phyloP scores from a whole-genome alignment of 257 asterid species.

The Gardenia jasminoides region DNA sequence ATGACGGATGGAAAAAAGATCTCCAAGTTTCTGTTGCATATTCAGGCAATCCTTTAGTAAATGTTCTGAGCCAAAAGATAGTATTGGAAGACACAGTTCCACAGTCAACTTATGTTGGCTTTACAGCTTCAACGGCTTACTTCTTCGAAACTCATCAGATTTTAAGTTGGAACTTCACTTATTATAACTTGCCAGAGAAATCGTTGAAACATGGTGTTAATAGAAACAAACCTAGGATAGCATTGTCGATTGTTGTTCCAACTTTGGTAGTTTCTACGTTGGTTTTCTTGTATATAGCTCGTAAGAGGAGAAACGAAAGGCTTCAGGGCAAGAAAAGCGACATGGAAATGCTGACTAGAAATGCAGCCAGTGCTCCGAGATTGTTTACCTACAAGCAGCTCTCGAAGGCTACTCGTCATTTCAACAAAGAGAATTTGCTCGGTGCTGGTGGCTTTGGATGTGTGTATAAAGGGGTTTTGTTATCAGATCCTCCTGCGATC shows the following conservation, averaged over 20 bases:
- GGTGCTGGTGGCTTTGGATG: constrained; percentile 75
- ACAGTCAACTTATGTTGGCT: constrained; percentile 51
- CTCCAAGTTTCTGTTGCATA: constrained; percentile 46
- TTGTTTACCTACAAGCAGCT: constrained; percentile 54
- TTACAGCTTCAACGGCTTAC: constrained; percentile 57
- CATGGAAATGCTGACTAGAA: constrained; percentile 45
- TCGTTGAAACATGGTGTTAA: constrained; percentile 29
- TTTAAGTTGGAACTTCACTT: constrained; percentile 58
- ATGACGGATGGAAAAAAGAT: constrained; percentile 50
- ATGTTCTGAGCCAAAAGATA: constrained; percentile 38
- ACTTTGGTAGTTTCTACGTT: constrained; percentile 12
- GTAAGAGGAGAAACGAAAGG: constrained; percentile 26
- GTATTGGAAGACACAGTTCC: constrained; percentile 50
- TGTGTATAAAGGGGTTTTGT: constrained; percentile 52
- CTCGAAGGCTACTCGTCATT: constrained; percentile 48
- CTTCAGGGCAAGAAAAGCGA: constrained; percentile 27
- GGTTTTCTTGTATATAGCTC: constrained; percentile 18
- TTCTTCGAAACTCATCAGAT: constrained; percentile 51
- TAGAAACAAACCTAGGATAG: constrained; percentile 16
- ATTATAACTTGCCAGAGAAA: constrained; percentile 36
- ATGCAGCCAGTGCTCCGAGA: constrained; percentile 56
- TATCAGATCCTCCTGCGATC: constrained; percentile 26
- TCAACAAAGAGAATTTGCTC: constrained; percentile 50
- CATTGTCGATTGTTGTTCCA: constrained; percentile 39
- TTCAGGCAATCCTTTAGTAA: constrained; percentile 28